Conservation (phyloP, 768 basidiomycete species). For the Krasilnikovozyma curviuscula region DNA sequence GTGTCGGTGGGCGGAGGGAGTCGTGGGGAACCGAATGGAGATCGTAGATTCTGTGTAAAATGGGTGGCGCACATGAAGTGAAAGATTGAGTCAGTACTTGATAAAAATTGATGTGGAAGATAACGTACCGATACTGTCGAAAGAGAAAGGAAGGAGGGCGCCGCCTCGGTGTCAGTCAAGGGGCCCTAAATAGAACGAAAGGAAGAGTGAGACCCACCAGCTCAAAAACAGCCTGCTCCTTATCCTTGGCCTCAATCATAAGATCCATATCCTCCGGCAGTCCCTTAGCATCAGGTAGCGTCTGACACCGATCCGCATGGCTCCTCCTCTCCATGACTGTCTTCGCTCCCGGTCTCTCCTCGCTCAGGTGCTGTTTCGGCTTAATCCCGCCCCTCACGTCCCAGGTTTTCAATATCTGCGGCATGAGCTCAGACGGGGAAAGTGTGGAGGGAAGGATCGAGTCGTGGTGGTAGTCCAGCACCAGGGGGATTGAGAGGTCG, state of each 20-base stretch:
- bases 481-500: conserved; percentile 55
- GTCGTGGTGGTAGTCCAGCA: conserved; percentile 52
- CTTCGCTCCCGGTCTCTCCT: conserved; percentile 65
- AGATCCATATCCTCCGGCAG: conserved; percentile 9
- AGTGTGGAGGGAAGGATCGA: conserved; percentile 34
- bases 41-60: conserved; percentile 5
- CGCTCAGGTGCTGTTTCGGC: conserved; percentile 83
- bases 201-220: conserved; percentile 26
- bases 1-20: conserved; percentile 8
- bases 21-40: conserved; percentile 3
- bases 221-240: conserved; percentile 83
- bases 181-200: not conserved
- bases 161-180: not conserved
- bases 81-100: not conserved
- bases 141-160: no score
- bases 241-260: conserved; percentile 48
- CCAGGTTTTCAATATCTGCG: conserved; percentile 41
- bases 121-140: no score
- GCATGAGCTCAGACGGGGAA: conserved; percentile 46
- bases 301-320: conserved; percentile 48
- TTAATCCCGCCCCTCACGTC: conserved; percentile 46
- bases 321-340: conserved; percentile 69
- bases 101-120: no score
- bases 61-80: not conserved
- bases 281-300: conserved; percentile 3